A percentile compares a stretch with the other conserved stretches of the same genome.
Conservation (phyloP, 2,329 filamentous ascomycete species). For the Cytospora paraplurivora region DNA sequence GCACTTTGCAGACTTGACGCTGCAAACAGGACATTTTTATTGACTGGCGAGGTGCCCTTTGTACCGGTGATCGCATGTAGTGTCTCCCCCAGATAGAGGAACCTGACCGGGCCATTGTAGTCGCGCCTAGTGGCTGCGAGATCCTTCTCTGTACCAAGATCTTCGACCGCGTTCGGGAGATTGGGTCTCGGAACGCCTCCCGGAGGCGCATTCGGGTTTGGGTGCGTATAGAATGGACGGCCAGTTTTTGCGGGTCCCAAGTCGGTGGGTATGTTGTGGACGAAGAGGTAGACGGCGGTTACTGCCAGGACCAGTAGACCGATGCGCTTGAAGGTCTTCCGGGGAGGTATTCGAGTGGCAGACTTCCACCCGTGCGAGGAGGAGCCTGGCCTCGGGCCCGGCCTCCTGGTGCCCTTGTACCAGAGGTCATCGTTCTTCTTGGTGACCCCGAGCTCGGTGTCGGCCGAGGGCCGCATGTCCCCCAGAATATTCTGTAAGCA, state of each 20-base stretch:
- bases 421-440: conserved; percentile 63
- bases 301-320: conserved; percentile 49
- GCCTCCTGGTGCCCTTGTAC: conserved; percentile 36
- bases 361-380: conserved; percentile 42
- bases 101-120: conserved; percentile 72
- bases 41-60: conserved; percentile 52
- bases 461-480: conserved; percentile 50
- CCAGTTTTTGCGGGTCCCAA: conserved; percentile 43
- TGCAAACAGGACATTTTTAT: conserved; percentile 77
- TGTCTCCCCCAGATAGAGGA: conserved; percentile 64
- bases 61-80: conserved; percentile 62
- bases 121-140: conserved; percentile 41
- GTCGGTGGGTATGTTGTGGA: conserved; percentile 61
- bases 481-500: background rate
- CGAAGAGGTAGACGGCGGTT: conserved; percentile 62
- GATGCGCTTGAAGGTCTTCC: conserved; percentile 58
- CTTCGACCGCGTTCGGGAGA: conserved; percentile 17
- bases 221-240: conserved; percentile 41
- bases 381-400: conserved; percentile 21
- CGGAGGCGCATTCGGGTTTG: conserved; percentile 22
- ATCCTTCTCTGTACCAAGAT: conserved; percentile 22
- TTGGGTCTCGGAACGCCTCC: conserved; percentile 20
- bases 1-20: conserved; percentile 74
- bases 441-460: conserved; percentile 57
- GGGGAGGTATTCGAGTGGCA: conserved; percentile 46